Evolutionary conservation across 257 asterid genomes (phyloP).

Genomic region (Cynanchum wilfordii): DNA sequence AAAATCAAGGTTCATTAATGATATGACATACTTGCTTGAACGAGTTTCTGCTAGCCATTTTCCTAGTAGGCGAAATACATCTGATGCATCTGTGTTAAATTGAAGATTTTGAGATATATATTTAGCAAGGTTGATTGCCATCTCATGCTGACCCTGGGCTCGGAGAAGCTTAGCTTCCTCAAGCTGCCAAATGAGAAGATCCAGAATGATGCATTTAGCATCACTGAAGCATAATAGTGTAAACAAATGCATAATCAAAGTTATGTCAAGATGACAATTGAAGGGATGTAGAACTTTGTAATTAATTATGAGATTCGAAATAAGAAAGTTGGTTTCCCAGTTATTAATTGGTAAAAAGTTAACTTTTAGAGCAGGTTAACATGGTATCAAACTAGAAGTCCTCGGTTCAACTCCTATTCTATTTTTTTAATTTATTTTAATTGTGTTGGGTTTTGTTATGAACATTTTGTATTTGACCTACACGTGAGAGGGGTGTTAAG

Average conservation of each 20-base stretch:
- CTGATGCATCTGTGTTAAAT: conserved; percentile 57
- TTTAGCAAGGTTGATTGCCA: conserved; percentile 93
- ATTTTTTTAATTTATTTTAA: too few species aligned
- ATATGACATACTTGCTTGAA: conserved; percentile 82
- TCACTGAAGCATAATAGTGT: background rate
- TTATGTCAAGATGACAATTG: background rate
- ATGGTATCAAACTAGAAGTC: too few species aligned
- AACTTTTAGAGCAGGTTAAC: too few species aligned
- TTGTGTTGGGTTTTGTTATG: too few species aligned
- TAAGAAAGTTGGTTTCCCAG: background rate
- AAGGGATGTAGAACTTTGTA: background rate
- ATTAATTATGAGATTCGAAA: background rate
- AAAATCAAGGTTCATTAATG: background rate
- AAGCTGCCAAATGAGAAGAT: conserved; percentile 41
- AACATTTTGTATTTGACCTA: too few species aligned
- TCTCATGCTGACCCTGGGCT: conserved; percentile 92
- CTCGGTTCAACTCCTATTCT: too few species aligned
- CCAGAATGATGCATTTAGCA: background rate
- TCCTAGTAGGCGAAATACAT: conserved; percentile 85
- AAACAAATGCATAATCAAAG: background rate
- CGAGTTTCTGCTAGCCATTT: conserved; percentile 97
- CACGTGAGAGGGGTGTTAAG: too few species aligned
- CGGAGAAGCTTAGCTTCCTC: conserved; percentile 98
- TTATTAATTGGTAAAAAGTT: too few species aligned
- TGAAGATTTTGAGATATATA: conserved; percentile 61